Evolutionary conservation across 169 alveolate species (phyloP), one percentile per base, ranked within the genome.

Genomic region (Babesia divergens): DNA sequence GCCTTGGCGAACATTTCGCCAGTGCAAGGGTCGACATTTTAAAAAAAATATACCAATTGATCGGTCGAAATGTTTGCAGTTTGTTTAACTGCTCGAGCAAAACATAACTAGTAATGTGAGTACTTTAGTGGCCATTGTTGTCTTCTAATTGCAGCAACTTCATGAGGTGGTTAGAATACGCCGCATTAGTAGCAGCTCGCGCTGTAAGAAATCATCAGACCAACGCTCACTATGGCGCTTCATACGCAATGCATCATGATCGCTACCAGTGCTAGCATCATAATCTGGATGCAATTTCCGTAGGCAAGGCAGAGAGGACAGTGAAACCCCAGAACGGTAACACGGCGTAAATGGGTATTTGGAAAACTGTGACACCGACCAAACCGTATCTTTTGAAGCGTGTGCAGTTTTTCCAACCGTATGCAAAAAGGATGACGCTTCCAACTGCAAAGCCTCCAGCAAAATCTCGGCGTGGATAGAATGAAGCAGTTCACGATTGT

Each of bases 401-500:
- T 44, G 11, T 29, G 29, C 20, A 5, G 9, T 14, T 11, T 14
- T 44, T 16, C 47, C 59, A 26, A 47, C 26, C 6, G 28, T 9
- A 11, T 20, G 8, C 32, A 62, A 80, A 22, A 35, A 68, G 11
- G 60, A 52, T 16, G 53, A 76, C 31, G 35, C 42, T 47, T 80
- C 84, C 74, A 70, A 18, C n/a, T 56, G 68, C 51, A 80, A 32
- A 8, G 84, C 20, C 37, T 80, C 84, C 56, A 71, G 58, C 37
- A 80, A 37, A 31, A 80, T 14, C 38, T 66, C 74, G 20, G 64
- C 34, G 44, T 59, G 68, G 26, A 80, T 65, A 1, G 64, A 34
- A 43, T 58, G 46, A 32, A 54, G 54, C 49, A 80, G 34, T 8
- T 8, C 53, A 7, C 35, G 6, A 6, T 2, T 38, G 43, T 9